Evolutionary conservation across 2,329 filamentous ascomycete genomes (phyloP).

Genomic region (Colletotrichum orbiculare): DNA sequence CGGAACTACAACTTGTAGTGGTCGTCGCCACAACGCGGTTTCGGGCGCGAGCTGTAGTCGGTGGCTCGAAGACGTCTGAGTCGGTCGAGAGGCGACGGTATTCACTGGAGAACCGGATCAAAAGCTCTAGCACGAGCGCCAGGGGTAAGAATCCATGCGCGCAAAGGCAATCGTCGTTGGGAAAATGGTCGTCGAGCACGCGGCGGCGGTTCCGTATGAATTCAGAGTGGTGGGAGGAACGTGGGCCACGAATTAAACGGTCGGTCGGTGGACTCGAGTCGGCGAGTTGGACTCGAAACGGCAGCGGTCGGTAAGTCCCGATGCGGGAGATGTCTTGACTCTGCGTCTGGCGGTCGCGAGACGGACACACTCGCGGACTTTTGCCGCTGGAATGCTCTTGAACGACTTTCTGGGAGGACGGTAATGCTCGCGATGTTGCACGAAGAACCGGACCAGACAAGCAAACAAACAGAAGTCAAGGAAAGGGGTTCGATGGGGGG

Average conservation of each 20-base stretch:
- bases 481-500: conserved; percentile 33
- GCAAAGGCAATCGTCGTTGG: conserved; percentile 14
- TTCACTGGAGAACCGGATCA: background rate
- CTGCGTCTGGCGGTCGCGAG: conserved; percentile 14
- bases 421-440: conserved; percentile 29
- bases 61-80: conserved; percentile 4
- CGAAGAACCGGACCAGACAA: conserved; percentile 4
- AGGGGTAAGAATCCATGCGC: conserved; percentile 33
- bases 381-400: background rate
- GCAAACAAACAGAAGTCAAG: conserved; percentile 17
- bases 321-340: conserved; percentile 25
- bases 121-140: conserved; percentile 27
- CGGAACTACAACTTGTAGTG: background rate
- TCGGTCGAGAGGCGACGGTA: background rate
- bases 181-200: conserved; percentile 14
- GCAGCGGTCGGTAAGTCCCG: conserved; percentile 33
- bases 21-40: conserved; percentile 16
- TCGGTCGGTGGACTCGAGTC: conserved; percentile 20
- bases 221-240: background rate
- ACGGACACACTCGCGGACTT: background rate
- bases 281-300: conserved; percentile 34
- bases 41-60: conserved; percentile 15
- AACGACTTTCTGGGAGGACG: no score
- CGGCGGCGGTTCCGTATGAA: conserved; percentile 12
- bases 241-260: background rate